These are phyloP conservation scores for Penicillium lividum DNA, from an alignment of 495 filamentous ascomycete genomes.

Conservation along the genomic window DNA sequence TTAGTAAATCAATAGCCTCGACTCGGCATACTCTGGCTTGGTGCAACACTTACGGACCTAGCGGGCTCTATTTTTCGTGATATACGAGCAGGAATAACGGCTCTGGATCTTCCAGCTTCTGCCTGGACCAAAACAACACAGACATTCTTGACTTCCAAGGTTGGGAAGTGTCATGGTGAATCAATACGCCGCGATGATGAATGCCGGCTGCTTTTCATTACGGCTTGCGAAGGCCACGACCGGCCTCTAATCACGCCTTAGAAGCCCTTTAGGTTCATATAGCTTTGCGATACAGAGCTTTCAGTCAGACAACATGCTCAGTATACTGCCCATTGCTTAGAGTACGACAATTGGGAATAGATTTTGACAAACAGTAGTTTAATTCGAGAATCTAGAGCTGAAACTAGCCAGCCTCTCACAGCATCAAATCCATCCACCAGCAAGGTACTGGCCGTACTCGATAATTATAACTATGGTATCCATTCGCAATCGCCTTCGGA, in stretches of 20 bases:
- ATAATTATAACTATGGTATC: constrained; percentile 13
- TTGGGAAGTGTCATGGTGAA: constrained; percentile 11
- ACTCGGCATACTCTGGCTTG: constrained; percentile 30
- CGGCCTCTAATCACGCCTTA: constrained; percentile 25
- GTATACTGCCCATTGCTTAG: constrained; percentile 26
- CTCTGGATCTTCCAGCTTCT: constrained; percentile 25
- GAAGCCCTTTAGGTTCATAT: constrained; percentile 31
- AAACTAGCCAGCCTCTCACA: constrained; percentile 17
- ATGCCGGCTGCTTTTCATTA: constrained; percentile 32
- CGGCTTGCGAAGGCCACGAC: constrained; percentile 21
- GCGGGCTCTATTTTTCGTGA: constrained; percentile 22
- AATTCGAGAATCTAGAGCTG: constrained; percentile 15
- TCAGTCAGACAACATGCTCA: constrained; percentile 27
- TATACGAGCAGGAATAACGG: constrained; percentile 20
- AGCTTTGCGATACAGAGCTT: constrained; percentile 27
- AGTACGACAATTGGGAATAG: constrained; percentile 32
- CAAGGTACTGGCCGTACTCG: background rate
- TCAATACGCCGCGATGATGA: constrained; percentile 28
- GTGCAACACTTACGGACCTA: constrained; percentile 23
- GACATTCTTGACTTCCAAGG: constrained; percentile 24
- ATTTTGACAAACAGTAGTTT: constrained; percentile 16
- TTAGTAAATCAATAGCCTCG: constrained; percentile 20
- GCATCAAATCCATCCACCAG: constrained; percentile 6
- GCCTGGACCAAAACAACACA: constrained; percentile 26
- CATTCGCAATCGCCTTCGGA: constrained; percentile 8